Conservation (phyloP, 2,329 filamentous ascomycete genomes). For the Acrocalymma vagum region DNA sequence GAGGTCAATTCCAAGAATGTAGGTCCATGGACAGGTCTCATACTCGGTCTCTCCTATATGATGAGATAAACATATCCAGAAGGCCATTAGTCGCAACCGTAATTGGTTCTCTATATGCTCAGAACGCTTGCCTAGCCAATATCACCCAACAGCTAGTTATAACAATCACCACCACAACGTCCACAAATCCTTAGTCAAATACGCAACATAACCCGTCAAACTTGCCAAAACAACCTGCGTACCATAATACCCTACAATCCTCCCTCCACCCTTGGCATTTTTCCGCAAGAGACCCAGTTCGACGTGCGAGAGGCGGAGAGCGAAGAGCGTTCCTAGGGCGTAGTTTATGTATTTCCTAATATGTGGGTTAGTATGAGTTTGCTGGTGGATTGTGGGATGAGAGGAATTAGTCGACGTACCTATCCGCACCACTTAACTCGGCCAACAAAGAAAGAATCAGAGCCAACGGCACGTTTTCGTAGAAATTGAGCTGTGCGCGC, state of each 20-base stretch:
- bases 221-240: slow-evolving; percentile 37
- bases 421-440: slow-evolving; percentile 55
- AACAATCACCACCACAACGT: no score
- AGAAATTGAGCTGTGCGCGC: slow-evolving; percentile 52
- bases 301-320: slow-evolving; percentile 48
- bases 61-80: no score
- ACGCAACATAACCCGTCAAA: slow-evolving; percentile 41
- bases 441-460: slow-evolving; percentile 49
- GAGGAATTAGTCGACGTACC: slow-evolving; percentile 19
- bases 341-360: slow-evolving; percentile 44
- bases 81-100: no score
- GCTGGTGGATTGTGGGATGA: no score
- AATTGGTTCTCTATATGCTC: no score
- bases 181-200: slow-evolving; percentile 41
- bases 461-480: slow-evolving; percentile 54
- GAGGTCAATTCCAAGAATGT: no score
- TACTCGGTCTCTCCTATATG: no score
- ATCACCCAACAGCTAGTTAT: no score
- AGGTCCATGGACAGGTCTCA: no score
- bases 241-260: slow-evolving; percentile 39
- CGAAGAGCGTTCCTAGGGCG: slow-evolving; percentile 49
- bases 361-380: background rate
- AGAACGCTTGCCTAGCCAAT: no score
- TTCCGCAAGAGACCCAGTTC: slow-evolving; percentile 49
- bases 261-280: slow-evolving; percentile 27